phyloP scores from a whole-genome alignment of 2,329 filamentous ascomycete genomes.

The Aspergillus glaucus region DNA sequence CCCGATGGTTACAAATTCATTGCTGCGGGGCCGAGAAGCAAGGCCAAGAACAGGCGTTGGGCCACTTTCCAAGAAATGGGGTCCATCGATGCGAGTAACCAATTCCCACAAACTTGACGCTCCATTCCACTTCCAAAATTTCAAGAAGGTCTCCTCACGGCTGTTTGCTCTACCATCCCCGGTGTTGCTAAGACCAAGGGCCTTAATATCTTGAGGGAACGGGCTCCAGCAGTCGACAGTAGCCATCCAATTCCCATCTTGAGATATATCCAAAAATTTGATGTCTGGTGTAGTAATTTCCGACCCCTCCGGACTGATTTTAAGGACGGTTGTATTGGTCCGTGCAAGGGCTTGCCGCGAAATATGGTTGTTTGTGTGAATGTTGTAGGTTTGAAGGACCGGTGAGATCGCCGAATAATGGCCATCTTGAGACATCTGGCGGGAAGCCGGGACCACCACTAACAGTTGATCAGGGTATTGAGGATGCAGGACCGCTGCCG shows the following conservation, averaged over 20 bases:
- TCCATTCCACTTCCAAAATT: slow-evolving; percentile 74
- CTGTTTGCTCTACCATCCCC: slow-evolving; percentile 23
- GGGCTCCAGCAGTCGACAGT: slow-evolving; percentile 90
- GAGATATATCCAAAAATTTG: slow-evolving; percentile 66
- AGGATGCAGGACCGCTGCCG: slow-evolving; percentile 60
- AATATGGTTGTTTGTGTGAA: slow-evolving; percentile 69
- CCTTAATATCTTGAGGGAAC: slow-evolving; percentile 60
- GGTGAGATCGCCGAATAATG: slow-evolving; percentile 47
- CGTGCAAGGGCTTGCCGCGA: slow-evolving; percentile 83
- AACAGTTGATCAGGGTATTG: slow-evolving; percentile 58
- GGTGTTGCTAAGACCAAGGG: slow-evolving; percentile 40
- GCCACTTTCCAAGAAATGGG: slow-evolving; percentile 57
- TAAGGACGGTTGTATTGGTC: slow-evolving; percentile 78
- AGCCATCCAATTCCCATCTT: slow-evolving; percentile 81
- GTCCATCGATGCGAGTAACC: slow-evolving; percentile 74
- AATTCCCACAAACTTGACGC: slow-evolving; percentile 60
- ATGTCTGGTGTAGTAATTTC: slow-evolving; percentile 72
- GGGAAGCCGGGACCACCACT: slow-evolving; percentile 57
- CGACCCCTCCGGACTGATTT: slow-evolving; percentile 64
- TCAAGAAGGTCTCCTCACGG: slow-evolving; percentile 69
- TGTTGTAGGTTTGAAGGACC: slow-evolving; percentile 74
- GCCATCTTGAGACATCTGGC: slow-evolving; percentile 32
- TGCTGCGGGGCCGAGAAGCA: slow-evolving; percentile 59
- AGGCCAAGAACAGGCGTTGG: slow-evolving; percentile 63
- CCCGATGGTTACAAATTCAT: slow-evolving; percentile 78